Evolutionary conservation across 2,329 filamentous ascomycete species (phyloP), one percentile per base, ranked within the genome.

Genomic region (Ceratocystis destructans): DNA sequence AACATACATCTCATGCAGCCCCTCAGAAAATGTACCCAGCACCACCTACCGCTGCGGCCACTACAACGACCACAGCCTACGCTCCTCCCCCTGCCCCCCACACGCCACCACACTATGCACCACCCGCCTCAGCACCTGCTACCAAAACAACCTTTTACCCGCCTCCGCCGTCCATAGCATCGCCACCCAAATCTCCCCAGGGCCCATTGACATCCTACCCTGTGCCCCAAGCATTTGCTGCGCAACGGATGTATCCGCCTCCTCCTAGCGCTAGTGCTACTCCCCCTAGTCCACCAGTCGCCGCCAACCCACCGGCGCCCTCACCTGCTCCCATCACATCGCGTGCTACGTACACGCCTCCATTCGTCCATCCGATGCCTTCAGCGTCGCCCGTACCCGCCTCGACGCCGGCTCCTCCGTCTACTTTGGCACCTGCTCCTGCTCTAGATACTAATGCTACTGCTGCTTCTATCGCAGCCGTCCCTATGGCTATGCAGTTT

Each of bases 81-180:
- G 31, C 62, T n/a, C 33, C 33, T 50, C 57, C 48, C 4, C 48
- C 44, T 65, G 53, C 69, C 61, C 67, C 64, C 53, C 61, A 68
- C 22, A 67, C 59, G 46, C 70, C 71, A 25, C 64, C 66, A 8
- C 70, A 69, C 41, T 70, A 69, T 41, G 70, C 70, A 50, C 70
- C 71, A 12, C 72, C 69, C 41, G 77, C 75, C 4, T 81, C 79
- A 25, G 77, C 79, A 62, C 78, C 79, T 2, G 76, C 78, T 53
- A 76, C 75, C 71, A 76, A 76, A 69, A 74, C 77, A 25, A 77
- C 77, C 59, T 80, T 79, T 72, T 80, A 79, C 61, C 74, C 78
- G 62, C 75, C 78, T 64, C 77, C 77, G 12, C 75, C 77, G 17
- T 72, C 71, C 65, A 15, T 65, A 15, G 71, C 74, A 59, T 70